A percentile compares a stretch with the other conserved stretches of the same genome.
Conservation (phyloP, 495 filamentous ascomycete genomes). For the Geopyxis carbonaria region DNA sequence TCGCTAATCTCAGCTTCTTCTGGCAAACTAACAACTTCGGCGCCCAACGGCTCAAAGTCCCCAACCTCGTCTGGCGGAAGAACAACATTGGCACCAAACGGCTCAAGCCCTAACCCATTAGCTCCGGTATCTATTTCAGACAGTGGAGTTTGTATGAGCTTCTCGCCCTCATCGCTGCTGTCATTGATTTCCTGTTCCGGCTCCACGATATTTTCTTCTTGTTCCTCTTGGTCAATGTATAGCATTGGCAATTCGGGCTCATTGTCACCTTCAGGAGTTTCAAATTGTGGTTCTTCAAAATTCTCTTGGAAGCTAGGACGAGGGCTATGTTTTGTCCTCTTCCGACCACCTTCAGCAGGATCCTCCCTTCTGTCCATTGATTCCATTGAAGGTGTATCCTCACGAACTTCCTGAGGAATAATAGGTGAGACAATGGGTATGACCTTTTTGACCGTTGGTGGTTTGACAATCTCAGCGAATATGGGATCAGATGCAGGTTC, state of each 20-base stretch:
- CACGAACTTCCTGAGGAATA: too few relatives aligned
- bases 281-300: conserved; percentile 7
- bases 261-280: conserved; percentile 1
- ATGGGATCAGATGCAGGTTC: conserved; percentile 30
- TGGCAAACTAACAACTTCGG: too few relatives aligned
- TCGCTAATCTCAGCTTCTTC: too few relatives aligned
- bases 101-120: too few relatives aligned
- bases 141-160: conserved; percentile 13
- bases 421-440: conserved; percentile 63
- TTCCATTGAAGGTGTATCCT: too few relatives aligned
- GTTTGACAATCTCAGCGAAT: conserved; percentile 47
- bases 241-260: background rate
- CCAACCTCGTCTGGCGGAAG: too few relatives aligned
- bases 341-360: conserved; percentile 17
- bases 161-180: conserved; percentile 14
- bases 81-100: too few relatives aligned
- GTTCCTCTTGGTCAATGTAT: background rate
- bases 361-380: conserved; percentile 9
- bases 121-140: too few relatives aligned
- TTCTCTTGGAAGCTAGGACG: too few relatives aligned
- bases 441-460: conserved; percentile 56
- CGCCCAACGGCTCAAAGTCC: too few relatives aligned
- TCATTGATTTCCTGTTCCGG: conserved; percentile 10
- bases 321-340: conserved; percentile 20
- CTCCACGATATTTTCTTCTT: too few relatives aligned